These are phyloP conservation scores for Fusarium poae DNA, from an alignment of 2,329 filamentous ascomycete species.

Conservation along the genomic window DNA sequence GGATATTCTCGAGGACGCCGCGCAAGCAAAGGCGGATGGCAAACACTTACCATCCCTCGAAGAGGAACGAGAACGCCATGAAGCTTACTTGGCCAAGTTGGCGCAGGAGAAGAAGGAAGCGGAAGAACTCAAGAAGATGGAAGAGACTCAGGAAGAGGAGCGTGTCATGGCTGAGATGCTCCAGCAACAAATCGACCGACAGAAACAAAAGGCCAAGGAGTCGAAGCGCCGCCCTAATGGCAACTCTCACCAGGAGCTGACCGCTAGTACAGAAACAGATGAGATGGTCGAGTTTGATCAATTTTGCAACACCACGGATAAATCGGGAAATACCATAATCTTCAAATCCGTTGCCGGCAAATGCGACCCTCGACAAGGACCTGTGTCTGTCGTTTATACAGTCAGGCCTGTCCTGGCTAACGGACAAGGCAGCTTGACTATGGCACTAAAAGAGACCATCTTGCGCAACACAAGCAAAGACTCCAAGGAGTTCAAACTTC, in stretches of 20 bases:
- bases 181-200: conserved; percentile 77
- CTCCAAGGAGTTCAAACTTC: conserved; percentile 75
- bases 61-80: conserved; percentile 87
- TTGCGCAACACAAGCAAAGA: conserved; percentile 71
- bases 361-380: conserved; percentile 73
- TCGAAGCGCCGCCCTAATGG: conserved; percentile 67
- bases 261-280: conserved; percentile 48
- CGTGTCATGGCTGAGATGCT: conserved; percentile 77
- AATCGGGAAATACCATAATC: conserved; percentile 70
- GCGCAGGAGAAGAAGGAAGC: conserved; percentile 68
- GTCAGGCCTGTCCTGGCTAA: conserved; percentile 76
- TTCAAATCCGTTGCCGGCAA: conserved; percentile 81
- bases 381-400: conserved; percentile 76
- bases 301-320: conserved; percentile 72
- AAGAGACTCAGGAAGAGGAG: conserved; percentile 76
- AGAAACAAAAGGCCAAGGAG: conserved; percentile 74
- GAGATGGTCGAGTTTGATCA: conserved; percentile 74
- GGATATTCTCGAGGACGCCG: conserved; percentile 87
- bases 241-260: conserved; percentile 43
- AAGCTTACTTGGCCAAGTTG: conserved; percentile 75
- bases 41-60: conserved; percentile 86
- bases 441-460: conserved; percentile 79
- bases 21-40: conserved; percentile 79
- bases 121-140: conserved; percentile 65
- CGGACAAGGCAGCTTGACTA: conserved; percentile 68